A percentile compares a stretch with the other conserved stretches of the same genome.
Evolutionary conservation across 805 yeast genomes (phyloP).

Genomic region (Wickerhamomyces bisporus): DNA sequence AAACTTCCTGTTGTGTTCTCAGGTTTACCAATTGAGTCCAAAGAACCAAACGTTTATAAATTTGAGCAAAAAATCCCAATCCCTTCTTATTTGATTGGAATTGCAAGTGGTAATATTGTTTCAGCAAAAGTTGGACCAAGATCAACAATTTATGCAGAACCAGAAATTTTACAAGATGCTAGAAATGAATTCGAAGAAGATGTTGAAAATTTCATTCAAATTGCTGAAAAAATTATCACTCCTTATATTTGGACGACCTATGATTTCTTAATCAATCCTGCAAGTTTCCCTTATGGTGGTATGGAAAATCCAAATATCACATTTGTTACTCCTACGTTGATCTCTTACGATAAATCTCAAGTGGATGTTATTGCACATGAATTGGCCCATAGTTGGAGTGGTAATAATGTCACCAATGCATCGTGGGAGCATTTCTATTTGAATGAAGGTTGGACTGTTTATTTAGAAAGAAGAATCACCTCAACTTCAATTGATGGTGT

Average conservation of each 20-base stretch:
- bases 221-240: slow-evolving; percentile 73
- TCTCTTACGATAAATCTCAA: slow-evolving; percentile 79
- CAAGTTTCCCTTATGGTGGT: slow-evolving; percentile 82
- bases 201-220: slow-evolving; percentile 70
- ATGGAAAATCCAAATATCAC: slow-evolving; percentile 94
- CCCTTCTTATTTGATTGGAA: slow-evolving; percentile 77
- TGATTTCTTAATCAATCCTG: slow-evolving; percentile 76
- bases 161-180: slow-evolving; percentile 58
- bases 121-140: slow-evolving; percentile 77
- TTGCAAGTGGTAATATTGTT: slow-evolving; percentile 77
- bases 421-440: slow-evolving; percentile 95
- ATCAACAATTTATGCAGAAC: slow-evolving; percentile 78
- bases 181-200: slow-evolving; percentile 78
- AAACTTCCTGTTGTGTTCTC: slow-evolving; percentile 68
- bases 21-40: slow-evolving; percentile 41
- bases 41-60: slow-evolving; percentile 28
- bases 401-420: slow-evolving; percentile 83
- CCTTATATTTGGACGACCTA: slow-evolving; percentile 82
- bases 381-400: slow-evolving; percentile 89
- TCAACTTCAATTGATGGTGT: slow-evolving; percentile 36
- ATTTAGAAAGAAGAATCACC: slow-evolving; percentile 77
- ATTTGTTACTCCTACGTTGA: slow-evolving; percentile 83
- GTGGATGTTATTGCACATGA: slow-evolving; percentile 92
- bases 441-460: slow-evolving; percentile 96
- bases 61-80: slow-evolving; percentile 78